phyloP scores from a whole-genome alignment of 176 grass and related monocot genomes.

The Raddia guianensis region DNA sequence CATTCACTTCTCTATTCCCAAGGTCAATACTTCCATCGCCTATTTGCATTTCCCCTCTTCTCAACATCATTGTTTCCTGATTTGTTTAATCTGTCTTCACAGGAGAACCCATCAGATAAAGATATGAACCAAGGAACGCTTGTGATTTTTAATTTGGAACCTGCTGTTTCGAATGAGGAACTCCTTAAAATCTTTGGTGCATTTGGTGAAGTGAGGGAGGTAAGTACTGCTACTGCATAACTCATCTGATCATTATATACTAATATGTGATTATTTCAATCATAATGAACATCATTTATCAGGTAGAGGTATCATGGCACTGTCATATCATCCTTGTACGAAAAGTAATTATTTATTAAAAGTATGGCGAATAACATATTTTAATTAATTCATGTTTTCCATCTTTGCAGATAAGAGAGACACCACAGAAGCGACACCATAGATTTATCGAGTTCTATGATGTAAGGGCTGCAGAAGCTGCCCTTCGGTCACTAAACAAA shows the following conservation, averaged over 20 bases:
- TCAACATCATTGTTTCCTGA: constrained; percentile 20
- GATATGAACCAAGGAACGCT: constrained; percentile 74
- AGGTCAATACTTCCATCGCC: constrained; percentile 43
- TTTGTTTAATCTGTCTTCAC: constrained; percentile 31
- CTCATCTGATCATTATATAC: background rate
- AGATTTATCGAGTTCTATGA: constrained; percentile 71
- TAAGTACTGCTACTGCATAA: constrained; percentile 8
- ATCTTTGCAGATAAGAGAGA: constrained; percentile 55
- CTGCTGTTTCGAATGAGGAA: constrained; percentile 63
- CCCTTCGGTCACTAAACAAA: constrained; percentile 55
- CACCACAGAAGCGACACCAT: constrained; percentile 60
- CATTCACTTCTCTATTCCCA: constrained; percentile 67
- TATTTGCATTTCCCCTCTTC: background rate
- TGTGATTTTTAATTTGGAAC: constrained; percentile 68
- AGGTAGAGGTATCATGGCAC: background rate
- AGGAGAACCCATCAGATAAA: constrained; percentile 69
- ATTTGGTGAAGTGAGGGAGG: constrained; percentile 69
- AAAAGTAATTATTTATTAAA: background rate
- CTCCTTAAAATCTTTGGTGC: constrained; percentile 56
- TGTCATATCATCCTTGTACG: background rate
- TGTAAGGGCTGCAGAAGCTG: constrained; percentile 60
- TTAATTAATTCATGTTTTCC: constrained; percentile 5
- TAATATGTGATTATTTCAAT: background rate
- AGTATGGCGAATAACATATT: background rate
- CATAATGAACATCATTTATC: background rate